Evolutionary conservation across 805 yeast species (phyloP), one percentile per base, ranked within the genome.

Genomic region (Candida rishiriensis): DNA sequence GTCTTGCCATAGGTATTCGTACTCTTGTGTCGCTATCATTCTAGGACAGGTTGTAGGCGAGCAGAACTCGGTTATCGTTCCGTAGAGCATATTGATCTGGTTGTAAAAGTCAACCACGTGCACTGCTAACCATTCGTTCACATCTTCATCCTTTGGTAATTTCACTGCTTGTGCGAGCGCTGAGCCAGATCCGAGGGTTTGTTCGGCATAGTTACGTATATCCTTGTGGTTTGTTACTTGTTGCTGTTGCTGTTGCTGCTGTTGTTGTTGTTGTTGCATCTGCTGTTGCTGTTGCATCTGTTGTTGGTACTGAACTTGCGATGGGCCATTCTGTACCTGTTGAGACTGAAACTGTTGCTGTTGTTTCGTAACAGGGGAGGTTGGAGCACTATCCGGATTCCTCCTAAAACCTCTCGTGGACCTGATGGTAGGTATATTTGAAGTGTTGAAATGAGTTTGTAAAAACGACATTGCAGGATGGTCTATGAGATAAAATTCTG

Each of bases 51-150:
- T 77, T n/a, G 70, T 65, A 2, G 98, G 97, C 0, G 97, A 88
- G 64, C 99, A 93, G 59, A 93, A 90, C 66, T 89, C 96, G 1
- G 98, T 91, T 51, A 93, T 86, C 3, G 97, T 81, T 10, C 97
- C 97, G 56, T 93, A 91, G 8, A 91, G 71, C 99, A 91, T 93
- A 66, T 91, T 91, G 53, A 91, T 83, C 63, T 91, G 99, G 63
- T 90, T 90, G 68, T 87, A 91, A 61, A 91, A 93, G 64, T 91
- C 98, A 14, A 90, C 97, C n/a, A 91, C 93, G 62, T 91, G 96
- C 11, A 90, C 95, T 0, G 99, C 98, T 44, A 91, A 67, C 99
- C 99, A 91, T 63, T 91, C 99, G 56, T 85, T 83, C 43, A 81
- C 60, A 56, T 88, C 93, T 65, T 91, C 99, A 48, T 93, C 98